Conservation (phyloP, 768 basidiomycete genomes). For the Lactarius hengduanensis region DNA sequence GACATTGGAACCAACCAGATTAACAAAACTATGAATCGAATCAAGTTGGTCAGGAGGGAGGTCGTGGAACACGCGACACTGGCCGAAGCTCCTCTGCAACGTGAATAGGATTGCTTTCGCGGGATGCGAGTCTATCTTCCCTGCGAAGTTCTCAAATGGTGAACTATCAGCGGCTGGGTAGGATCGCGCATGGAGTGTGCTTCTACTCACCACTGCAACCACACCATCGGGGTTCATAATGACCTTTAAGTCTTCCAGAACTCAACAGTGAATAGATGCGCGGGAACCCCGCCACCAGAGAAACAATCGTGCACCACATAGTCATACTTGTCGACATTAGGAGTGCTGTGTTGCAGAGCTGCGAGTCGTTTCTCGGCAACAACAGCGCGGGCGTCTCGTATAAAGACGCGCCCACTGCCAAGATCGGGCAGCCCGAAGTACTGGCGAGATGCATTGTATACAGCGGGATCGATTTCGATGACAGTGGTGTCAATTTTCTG, state of each 20-base stretch:
- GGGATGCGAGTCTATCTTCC: conserved; percentile 59
- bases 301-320: conserved; percentile 90
- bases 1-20: conserved; percentile 56
- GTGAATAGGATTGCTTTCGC: conserved; percentile 69
- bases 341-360: conserved; percentile 33
- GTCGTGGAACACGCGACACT: conserved; percentile 87
- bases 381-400: conserved; percentile 66
- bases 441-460: conserved; percentile 75
- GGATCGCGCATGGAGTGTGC: conserved; percentile 1
- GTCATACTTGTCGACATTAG: conserved; percentile 48
- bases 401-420: conserved; percentile 55
- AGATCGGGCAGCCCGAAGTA: conserved; percentile 81
- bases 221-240: conserved; percentile 70
- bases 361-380: conserved; percentile 31
- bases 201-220: conserved; percentile 68
- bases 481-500: conserved; percentile 74
- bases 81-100: conserved; percentile 63
- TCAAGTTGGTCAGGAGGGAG: conserved; percentile 46
- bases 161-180: not conserved
- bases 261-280: conserved; percentile 78
- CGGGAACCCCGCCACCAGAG: conserved; percentile 88
- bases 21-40: conserved; percentile 55
- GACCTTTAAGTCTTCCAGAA: conserved; percentile 71
- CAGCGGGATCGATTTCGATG: conserved; percentile 91
- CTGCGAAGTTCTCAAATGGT: conserved; percentile 72